These are phyloP conservation scores for Rosa multiflora DNA, from an alignment of 306 rosid genomes.

Conservation along the genomic window DNA sequence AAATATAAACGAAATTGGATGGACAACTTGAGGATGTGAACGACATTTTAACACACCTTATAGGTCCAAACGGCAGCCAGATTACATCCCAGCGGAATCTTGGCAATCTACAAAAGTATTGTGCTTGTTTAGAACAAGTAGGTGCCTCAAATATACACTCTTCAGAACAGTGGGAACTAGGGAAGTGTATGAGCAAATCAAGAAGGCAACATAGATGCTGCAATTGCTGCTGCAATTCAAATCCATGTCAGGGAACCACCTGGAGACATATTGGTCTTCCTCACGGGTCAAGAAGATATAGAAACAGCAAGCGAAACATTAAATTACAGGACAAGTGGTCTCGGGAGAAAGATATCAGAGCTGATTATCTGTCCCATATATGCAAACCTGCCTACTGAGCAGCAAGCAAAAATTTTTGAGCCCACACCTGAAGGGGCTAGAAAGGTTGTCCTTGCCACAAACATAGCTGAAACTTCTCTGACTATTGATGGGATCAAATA, in stretches of 20 bases:
- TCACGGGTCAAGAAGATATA: constrained; percentile 93
- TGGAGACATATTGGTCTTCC: constrained; percentile 81
- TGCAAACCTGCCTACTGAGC: constrained; percentile 84
- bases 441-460: constrained; percentile 90
- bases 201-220: constrained; percentile 55
- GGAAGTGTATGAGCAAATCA: constrained; percentile 7
- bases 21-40: constrained; percentile 17
- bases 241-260: constrained; percentile 87
- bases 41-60: constrained; percentile 42
- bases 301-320: constrained; percentile 86
- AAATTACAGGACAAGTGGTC: constrained; percentile 71
- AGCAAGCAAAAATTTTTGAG: constrained; percentile 88
- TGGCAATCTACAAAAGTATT: constrained; percentile 51
- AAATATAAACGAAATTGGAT: constrained; percentile 1
- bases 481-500: constrained; percentile 93
- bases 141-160: not conserved
- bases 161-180: not conserved
- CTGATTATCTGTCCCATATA: constrained; percentile 87
- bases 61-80: constrained; percentile 93
- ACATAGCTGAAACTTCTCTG: constrained; percentile 92
- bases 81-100: constrained; percentile 84
- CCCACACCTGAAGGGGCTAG: constrained; percentile 97
- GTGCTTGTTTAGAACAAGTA: not conserved
- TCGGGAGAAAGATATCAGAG: constrained; percentile 80
- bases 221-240: constrained; percentile 81